Base-by-base conservation (phyloP, 2,329 filamentous ascomycete genomes). In the Hyphodiscus sp. region DNA sequence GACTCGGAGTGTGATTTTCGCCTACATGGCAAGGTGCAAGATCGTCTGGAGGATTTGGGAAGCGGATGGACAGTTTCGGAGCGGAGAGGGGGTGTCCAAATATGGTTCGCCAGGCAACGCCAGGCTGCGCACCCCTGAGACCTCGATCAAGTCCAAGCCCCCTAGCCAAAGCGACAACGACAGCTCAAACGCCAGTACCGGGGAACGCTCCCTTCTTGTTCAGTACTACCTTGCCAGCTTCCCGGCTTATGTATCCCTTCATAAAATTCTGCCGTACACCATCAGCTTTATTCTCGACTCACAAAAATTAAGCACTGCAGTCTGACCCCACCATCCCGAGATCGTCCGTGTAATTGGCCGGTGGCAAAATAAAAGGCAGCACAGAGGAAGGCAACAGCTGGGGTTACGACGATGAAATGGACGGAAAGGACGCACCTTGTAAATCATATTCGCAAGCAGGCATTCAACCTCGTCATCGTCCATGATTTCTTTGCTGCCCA, bases 211-310 rank as follows among this genome's bases (percentile, higher is more conserved):
- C 90, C 54, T 81, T 87, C 71, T 96, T 97, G 70, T 90, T 96
- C 53, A 99, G 74, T 19, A 99, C 94, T 26, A 99, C 87, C 61
- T 91, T 91, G 33, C 87, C 87, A 62, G 88, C 83, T 62, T 96
- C 91, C 51, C 92, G 86, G 30, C 92, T 86, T 62, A 99, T 99
- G 71, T 99, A 99, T 42, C 95, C 94, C 73, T 97, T 99, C 89
- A 99, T 96, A 48, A 69, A 60, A 52, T 64, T 68, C 67, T 69
- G 48, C 30, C 30, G 19, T 23, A 18, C 20, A 20, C 33, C 20
- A 47, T 58, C 52, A 61, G 58, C 33, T 20, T 45, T 29, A 29
- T 41, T 19, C 45, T 18, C 41, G 29, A 29, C 20, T 46, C 13
- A 55, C 33, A 11, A 30, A 7, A 41, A 41, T 41, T 41, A 38